Evolutionary conservation across 2,329 filamentous ascomycete species (phyloP).

Genomic region (Coniochaeta prunicola): DNA sequence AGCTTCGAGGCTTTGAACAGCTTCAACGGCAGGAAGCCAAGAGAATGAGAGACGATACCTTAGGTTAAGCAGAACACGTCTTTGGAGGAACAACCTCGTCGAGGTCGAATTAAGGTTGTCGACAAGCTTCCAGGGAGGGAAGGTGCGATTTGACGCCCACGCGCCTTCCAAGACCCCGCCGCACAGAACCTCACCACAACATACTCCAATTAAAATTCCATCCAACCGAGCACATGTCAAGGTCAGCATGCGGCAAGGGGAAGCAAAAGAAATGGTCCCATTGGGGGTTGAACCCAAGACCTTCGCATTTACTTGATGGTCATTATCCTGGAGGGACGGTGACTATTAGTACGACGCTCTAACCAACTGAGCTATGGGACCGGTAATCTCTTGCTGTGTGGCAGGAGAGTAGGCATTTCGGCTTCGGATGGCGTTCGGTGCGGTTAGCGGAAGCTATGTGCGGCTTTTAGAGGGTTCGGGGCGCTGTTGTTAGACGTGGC

Average conservation of each 20-base stretch:
- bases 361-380: constrained; percentile 1
- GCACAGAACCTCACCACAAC: background rate
- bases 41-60: background rate
- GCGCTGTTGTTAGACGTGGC: background rate
- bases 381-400: background rate
- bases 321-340: background rate
- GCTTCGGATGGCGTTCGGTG: background rate
- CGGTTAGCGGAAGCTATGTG: background rate
- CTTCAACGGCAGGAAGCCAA: background rate
- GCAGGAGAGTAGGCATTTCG: background rate
- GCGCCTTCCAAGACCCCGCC: background rate
- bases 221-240: background rate
- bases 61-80: background rate
- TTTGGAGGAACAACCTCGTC: background rate
- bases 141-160: background rate
- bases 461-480: background rate
- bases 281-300: constrained; percentile 1
- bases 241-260: background rate
- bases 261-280: background rate
- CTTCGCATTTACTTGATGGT: background rate
- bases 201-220: background rate
- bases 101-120: background rate
- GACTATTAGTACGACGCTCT: constrained; percentile 1
- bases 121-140: background rate
- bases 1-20: too few species aligned